Evolutionary conservation across 176 grass and related monocot genomes (phyloP), one percentile per base, ranked within the genome.

Genomic region (Pontederia crassipes): DNA sequence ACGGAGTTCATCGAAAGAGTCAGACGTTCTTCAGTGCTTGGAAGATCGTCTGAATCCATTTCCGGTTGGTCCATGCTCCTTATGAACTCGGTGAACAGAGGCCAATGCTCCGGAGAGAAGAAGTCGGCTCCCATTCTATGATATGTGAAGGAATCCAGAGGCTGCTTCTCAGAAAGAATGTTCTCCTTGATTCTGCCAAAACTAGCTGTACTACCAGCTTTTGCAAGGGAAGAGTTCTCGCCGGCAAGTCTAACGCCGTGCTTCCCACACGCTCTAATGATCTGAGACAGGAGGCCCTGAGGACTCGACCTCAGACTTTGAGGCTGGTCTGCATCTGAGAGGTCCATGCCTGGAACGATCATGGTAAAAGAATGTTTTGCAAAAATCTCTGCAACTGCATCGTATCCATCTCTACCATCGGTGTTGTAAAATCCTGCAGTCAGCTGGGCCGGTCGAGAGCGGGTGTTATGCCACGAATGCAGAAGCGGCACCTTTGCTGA

Each of bases 91-190:
- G 66, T 80, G 76, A 96, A 96, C 27, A 62, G 55, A 11, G 91
- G 87, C 83, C 84, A 96, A 68, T 96, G 91, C n/a, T 85, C 83
- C 5, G 91, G 86, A 12, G 86, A 90, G 86, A 90, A 90, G 68
- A 96, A 88, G 8, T 85, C 73, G 0, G 69, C 83, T 17, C 83
- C 73, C 87, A 96, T 96, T 24, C 91, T 77, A 17, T 82, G 62
- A 75, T 87, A 96, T 0, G 78, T 90, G 46, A 96, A 96, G 29
- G 55, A 58, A 12, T 77, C 69, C 46, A 77, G n/a, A 11, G 48
- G 17, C 1, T 48, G 17, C 20, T 61, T 17, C 16, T 40, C 47
- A 15, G 51, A 14, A 7, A 27, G 55, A 28, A 64, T 4, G 17
- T 61, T 71, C 46, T 72, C 48, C 20, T 77, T 82, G 26, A 82